These are phyloP conservation scores for Fusarium staphyleae DNA, from an alignment of 2,329 filamentous ascomycete genomes.

Conservation along the genomic window DNA sequence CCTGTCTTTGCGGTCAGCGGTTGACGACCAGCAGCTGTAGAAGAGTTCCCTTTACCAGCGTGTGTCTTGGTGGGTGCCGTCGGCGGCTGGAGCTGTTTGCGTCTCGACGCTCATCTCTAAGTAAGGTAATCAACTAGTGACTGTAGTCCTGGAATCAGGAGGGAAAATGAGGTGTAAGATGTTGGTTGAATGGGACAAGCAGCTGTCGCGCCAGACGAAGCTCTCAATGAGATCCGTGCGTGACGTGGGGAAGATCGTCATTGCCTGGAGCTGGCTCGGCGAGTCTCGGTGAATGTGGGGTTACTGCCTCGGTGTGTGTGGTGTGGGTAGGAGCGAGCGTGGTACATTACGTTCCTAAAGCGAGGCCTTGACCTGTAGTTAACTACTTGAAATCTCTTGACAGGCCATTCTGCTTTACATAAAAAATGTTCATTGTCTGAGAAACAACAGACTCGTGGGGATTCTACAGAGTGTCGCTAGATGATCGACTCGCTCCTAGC, in stretches of 20 bases:
- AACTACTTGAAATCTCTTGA: too few relatives aligned
- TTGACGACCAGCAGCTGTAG: conserved; percentile 10
- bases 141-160: neutral
- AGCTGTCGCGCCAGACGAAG: conserved; percentile 7
- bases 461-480: too few relatives aligned
- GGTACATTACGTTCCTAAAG: neutral
- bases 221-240: conserved; percentile 33
- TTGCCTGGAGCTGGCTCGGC: conserved; percentile 41
- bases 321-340: too few relatives aligned
- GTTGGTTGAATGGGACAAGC: neutral
- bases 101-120: conserved; percentile 40
- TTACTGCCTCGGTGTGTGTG: conserved; percentile 20
- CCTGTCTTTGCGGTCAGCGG: conserved; percentile 57
- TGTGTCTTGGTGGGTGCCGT: conserved; percentile 40
- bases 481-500: neutral
- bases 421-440: too few relatives aligned
- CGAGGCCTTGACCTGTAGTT: too few relatives aligned
- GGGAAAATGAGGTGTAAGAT: conserved; percentile 7
- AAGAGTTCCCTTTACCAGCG: conserved; percentile 44
- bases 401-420: too few relatives aligned
- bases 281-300: conserved; percentile 47
- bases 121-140: neutral
- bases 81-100: conserved; percentile 15
- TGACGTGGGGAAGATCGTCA: conserved; percentile 30
- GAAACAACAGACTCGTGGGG: neutral